Evolutionary conservation across 257 asterid genomes (phyloP).

Genomic region (Scutellaria minor): DNA sequence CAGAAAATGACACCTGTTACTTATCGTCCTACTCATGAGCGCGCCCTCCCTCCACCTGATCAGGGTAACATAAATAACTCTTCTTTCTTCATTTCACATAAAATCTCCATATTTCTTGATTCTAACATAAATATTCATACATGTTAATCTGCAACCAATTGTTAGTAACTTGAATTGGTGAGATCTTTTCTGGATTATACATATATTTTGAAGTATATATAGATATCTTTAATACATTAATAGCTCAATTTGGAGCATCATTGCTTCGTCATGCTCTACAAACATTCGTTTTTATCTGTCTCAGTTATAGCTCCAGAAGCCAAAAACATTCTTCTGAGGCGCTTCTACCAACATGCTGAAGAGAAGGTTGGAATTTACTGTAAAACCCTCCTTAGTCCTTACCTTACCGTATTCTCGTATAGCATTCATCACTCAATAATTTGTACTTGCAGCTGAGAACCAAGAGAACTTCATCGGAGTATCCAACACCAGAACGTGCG

Average conservation of each 20-base stretch:
- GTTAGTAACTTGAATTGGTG: not conserved
- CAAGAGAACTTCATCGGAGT: conserved; percentile 44
- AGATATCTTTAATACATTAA: not conserved
- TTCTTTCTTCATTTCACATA: not conserved
- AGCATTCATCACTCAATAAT: not conserved
- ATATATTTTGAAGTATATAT: not conserved
- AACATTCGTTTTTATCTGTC: not conserved
- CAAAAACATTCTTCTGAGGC: conserved; percentile 48
- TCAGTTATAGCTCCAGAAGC: conserved; percentile 46
- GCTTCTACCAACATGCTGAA: conserved; percentile 48
- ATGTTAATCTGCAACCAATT: conserved; percentile 7
- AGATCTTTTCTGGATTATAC: conserved; percentile 1
- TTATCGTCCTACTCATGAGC: conserved; percentile 54
- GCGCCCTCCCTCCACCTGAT: conserved; percentile 52
- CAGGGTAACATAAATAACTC: conserved; percentile 43
- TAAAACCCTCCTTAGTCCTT: no score
- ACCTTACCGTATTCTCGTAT: no score
- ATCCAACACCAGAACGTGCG: conserved; percentile 47
- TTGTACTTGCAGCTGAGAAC: conserved; percentile 34
- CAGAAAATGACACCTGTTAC: conserved; percentile 55
- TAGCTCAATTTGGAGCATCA: no score
- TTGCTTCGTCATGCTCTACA: not conserved
- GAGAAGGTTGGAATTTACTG: conserved; percentile 43
- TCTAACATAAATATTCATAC: not conserved
- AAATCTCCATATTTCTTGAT: not conserved